These are phyloP conservation scores for Rosa chinensis DNA, from an alignment of 306 rosid species.

Conservation along the genomic window DNA sequence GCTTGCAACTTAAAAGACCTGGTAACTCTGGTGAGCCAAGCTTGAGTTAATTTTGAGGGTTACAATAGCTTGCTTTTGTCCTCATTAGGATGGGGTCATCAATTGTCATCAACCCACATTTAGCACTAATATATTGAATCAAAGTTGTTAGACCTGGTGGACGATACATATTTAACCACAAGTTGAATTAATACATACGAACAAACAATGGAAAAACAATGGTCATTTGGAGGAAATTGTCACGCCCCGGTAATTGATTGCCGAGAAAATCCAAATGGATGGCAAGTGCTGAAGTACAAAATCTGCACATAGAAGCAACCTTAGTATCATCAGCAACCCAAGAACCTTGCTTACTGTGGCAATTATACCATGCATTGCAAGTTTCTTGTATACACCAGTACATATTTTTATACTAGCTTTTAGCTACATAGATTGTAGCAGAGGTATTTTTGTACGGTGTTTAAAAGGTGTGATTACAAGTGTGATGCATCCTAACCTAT, in stretches of 20 bases:
- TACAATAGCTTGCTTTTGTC: neutral
- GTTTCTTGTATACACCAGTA: conserved; percentile 15
- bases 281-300: conserved; percentile 32
- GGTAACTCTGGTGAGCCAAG: too few relatives aligned
- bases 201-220: conserved; percentile 16
- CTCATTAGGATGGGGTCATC: neutral
- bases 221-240: conserved; percentile 30
- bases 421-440: neutral
- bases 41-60: too few relatives aligned
- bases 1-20: too few relatives aligned
- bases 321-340: conserved; percentile 35
- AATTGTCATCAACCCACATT: too few relatives aligned
- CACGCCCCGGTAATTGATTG: conserved; percentile 36
- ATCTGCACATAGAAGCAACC: conserved; percentile 29
- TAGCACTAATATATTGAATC: neutral
- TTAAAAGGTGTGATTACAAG: neutral
- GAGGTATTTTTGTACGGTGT: neutral
- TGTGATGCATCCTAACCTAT: neutral
- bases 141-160: neutral
- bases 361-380: conserved; percentile 24
- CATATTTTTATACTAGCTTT: neutral
- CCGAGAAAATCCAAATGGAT: conserved; percentile 29
- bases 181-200: neutral
- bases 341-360: conserved; percentile 6
- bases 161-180: neutral